Evolutionary conservation across 2,329 filamentous ascomycete genomes (phyloP).

Genomic region (Cladosporium sphaerospermum): DNA sequence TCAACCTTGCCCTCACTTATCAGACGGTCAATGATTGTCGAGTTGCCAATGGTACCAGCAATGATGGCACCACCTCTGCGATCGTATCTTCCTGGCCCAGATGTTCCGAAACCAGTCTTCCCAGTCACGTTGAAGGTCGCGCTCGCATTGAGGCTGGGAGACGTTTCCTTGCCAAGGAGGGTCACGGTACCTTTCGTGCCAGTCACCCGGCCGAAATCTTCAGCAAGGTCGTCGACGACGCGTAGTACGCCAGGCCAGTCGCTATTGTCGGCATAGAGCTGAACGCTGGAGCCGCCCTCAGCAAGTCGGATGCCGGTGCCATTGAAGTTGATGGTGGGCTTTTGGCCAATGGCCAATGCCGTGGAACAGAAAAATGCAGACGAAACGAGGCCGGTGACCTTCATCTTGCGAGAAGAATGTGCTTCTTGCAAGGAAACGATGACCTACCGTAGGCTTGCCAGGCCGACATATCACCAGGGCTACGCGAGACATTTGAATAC

Average conservation of each 20-base stretch:
- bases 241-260: conserved; percentile 65
- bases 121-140: conserved; percentile 39
- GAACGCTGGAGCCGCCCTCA: conserved; percentile 31
- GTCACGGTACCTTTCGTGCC: conserved; percentile 54
- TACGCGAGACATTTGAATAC: background rate
- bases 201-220: conserved; percentile 66
- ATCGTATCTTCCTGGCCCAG: background rate
- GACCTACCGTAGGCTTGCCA: background rate
- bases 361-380: conserved; percentile 7
- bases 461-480: background rate
- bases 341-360: conserved; percentile 42
- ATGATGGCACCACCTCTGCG: conserved; percentile 49
- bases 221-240: conserved; percentile 59
- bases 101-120: conserved; percentile 30
- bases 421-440: background rate
- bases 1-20: conserved; percentile 52
- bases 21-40: conserved; percentile 54
- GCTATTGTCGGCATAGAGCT: conserved; percentile 51
- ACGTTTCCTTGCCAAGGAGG: conserved; percentile 36
- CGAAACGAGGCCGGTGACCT: conserved; percentile 1
- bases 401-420: conserved; percentile 4
- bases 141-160: conserved; percentile 35
- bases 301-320: conserved; percentile 29
- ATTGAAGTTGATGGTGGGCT: conserved; percentile 44
- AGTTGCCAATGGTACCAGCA: conserved; percentile 61